phyloP scores from a whole-genome alignment of 225 moss, liverwort and hornwort genomes.

The Anthoceros angustus region DNA sequence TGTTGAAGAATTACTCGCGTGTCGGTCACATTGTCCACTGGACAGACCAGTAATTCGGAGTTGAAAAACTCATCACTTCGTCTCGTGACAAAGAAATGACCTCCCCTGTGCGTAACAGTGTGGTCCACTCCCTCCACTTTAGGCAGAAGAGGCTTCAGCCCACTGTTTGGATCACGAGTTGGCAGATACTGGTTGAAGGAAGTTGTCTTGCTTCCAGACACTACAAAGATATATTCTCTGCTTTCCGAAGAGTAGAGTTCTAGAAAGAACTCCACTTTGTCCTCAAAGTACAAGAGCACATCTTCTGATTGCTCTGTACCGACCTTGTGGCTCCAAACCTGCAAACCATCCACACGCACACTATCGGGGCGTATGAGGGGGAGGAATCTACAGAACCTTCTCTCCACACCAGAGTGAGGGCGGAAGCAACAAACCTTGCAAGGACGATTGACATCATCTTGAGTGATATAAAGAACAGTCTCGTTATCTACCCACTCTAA shows the following conservation, averaged over 20 bases:
- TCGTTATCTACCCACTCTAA: constrained; percentile 64
- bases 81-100: constrained; percentile 61
- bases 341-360: constrained; percentile 16
- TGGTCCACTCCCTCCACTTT: constrained; percentile 72
- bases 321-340: constrained; percentile 78
- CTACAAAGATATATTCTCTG: constrained; percentile 47
- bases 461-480: constrained; percentile 56
- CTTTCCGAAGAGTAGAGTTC: constrained; percentile 53
- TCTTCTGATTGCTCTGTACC: constrained; percentile 42
- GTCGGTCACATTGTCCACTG: constrained; percentile 44
- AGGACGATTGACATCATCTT: constrained; percentile 80
- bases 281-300: constrained; percentile 56
- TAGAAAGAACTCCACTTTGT: constrained; percentile 64
- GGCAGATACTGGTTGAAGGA: constrained; percentile 65
- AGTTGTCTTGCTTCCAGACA: constrained; percentile 66
- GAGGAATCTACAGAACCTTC: constrained; percentile 2
- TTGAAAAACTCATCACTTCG: constrained; percentile 68
- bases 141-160: constrained; percentile 43
- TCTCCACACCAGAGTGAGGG: background rate
- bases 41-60: constrained; percentile 74
- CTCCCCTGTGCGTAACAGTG: constrained; percentile 49
- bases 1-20: constrained; percentile 50
- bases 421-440: constrained; percentile 38
- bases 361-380: background rate
- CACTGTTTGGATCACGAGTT: constrained; percentile 35